Evolutionary conservation across 2,329 filamentous ascomycete genomes (phyloP).

Genomic region (Coniochaeta hoffmannii): DNA sequence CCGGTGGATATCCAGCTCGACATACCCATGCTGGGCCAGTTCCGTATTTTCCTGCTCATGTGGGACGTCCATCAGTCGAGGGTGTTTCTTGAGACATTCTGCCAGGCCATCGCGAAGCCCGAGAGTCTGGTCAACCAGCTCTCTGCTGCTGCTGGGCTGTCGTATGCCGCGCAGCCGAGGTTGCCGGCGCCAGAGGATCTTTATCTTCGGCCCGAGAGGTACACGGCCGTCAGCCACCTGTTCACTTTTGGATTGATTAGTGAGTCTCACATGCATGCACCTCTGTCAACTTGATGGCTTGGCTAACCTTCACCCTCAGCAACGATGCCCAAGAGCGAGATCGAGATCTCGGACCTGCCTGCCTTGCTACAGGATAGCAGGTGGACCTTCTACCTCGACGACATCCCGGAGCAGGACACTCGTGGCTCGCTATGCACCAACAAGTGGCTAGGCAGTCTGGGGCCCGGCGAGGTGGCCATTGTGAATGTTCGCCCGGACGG

Average conservation of each 20-base stretch:
- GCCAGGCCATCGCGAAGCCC: conserved; percentile 40
- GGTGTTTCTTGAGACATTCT: conserved; percentile 54
- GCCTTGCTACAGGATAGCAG: conserved; percentile 53
- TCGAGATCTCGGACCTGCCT: conserved; percentile 62
- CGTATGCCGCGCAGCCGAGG: conserved; percentile 53
- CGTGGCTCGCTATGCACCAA: conserved; percentile 49
- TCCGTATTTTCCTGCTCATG: conserved; percentile 66
- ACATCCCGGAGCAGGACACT: conserved; percentile 49
- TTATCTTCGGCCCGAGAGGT: conserved; percentile 60
- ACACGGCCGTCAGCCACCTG: conserved; percentile 58
- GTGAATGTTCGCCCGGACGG: conserved; percentile 66
- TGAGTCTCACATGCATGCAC: conserved; percentile 23
- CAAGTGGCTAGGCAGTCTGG: conserved; percentile 61
- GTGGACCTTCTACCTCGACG: conserved; percentile 68
- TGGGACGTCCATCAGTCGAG: conserved; percentile 50
- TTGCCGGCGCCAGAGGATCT: conserved; percentile 53
- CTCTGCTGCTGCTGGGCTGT: conserved; percentile 50
- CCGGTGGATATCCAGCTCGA: conserved; percentile 72
- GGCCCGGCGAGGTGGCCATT: conserved; percentile 50
- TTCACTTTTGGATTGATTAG: conserved; percentile 65
- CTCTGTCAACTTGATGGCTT: neutral
- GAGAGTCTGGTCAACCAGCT: conserved; percentile 52
- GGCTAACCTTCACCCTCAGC: conserved; percentile 25
- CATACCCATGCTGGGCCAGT: conserved; percentile 70
- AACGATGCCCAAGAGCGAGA: conserved; percentile 50